Conservation (phyloP, 2,329 filamentous ascomycete species). For the Aspergillus japonicus region DNA sequence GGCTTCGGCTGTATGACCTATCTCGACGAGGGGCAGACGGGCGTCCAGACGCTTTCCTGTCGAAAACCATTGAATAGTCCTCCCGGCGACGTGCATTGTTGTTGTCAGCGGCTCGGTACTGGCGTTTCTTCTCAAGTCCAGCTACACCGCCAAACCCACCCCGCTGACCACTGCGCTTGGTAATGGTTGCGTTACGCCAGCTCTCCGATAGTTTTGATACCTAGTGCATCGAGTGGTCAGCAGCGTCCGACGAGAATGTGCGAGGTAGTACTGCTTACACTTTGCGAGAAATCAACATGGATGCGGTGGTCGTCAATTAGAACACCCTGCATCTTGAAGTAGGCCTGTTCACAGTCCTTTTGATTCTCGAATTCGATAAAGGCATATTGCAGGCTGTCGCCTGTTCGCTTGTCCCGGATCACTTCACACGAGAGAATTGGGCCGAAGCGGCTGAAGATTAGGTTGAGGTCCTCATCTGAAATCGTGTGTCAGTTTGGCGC, state of each 20-base stretch:
- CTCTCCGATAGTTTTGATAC: slow-evolving; percentile 78
- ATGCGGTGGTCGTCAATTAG: slow-evolving; percentile 96
- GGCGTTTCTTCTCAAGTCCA: slow-evolving; percentile 82
- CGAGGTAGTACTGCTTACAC: slow-evolving; percentile 56
- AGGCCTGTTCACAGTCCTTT: slow-evolving; percentile 87
- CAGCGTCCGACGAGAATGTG: background rate
- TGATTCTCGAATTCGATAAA: slow-evolving; percentile 97
- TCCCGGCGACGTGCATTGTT: slow-evolving; percentile 47
- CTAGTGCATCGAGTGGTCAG: slow-evolving; percentile 31
- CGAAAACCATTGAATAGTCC: slow-evolving; percentile 78
- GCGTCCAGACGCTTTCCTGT: slow-evolving; percentile 47
- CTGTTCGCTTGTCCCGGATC: slow-evolving; percentile 88
- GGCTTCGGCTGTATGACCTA: slow-evolving; percentile 46
- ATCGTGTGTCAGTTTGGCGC: slow-evolving; percentile 1
- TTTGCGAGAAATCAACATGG: slow-evolving; percentile 98
- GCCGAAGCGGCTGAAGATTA: slow-evolving; percentile 96
- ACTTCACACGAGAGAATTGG: slow-evolving; percentile 95
- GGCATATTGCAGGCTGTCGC: slow-evolving; percentile 93
- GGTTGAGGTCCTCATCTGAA: slow-evolving; percentile 80
- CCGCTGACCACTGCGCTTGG: slow-evolving; percentile 65
- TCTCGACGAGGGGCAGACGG: slow-evolving; percentile 17
- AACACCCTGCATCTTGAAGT: slow-evolving; percentile 98
- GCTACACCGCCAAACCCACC: slow-evolving; percentile 91
- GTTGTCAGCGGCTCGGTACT: slow-evolving; percentile 72
- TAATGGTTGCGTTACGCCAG: slow-evolving; percentile 83